These are phyloP conservation scores for Tilletia caries DNA, from an alignment of 1,284 basidiomycete species.

Conservation along the genomic window DNA sequence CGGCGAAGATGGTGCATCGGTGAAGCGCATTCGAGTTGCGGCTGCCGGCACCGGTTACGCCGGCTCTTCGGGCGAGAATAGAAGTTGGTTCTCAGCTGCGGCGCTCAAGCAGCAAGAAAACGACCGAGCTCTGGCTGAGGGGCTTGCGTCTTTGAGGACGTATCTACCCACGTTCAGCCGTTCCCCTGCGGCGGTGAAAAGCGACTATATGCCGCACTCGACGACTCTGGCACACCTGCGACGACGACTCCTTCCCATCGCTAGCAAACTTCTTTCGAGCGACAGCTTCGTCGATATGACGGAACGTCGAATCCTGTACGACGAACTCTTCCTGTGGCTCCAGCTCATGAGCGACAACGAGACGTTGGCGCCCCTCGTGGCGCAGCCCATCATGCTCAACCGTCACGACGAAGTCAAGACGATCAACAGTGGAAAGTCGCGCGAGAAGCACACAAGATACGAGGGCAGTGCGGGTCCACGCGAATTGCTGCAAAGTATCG, in stretches of 20 bases:
- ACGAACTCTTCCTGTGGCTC: slow-evolving; percentile 82
- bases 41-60: slow-evolving; percentile 7
- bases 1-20: neutral
- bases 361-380: slow-evolving; percentile 62
- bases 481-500: slow-evolving; percentile 80
- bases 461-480: slow-evolving; percentile 82
- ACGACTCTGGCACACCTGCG: slow-evolving; percentile 74
- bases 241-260: slow-evolving; percentile 78
- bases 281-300: slow-evolving; percentile 90
- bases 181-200: neutral
- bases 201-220: slow-evolving; percentile 15
- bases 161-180: slow-evolving; percentile 12
- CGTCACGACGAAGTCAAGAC: neutral
- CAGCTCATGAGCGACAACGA: slow-evolving; percentile 85
- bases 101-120: slow-evolving; percentile 11
- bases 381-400: slow-evolving; percentile 19
- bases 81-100: slow-evolving; percentile 11
- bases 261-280: slow-evolving; percentile 76
- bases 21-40: neutral
- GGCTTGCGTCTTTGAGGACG: neutral
- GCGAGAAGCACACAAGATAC: slow-evolving; percentile 64
- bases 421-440: neutral
- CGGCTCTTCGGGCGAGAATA: neutral
- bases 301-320: slow-evolving; percentile 77
- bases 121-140: slow-evolving; percentile 2